Conservation (phyloP, 345 rosid species). For the Arabis hirsuta region DNA sequence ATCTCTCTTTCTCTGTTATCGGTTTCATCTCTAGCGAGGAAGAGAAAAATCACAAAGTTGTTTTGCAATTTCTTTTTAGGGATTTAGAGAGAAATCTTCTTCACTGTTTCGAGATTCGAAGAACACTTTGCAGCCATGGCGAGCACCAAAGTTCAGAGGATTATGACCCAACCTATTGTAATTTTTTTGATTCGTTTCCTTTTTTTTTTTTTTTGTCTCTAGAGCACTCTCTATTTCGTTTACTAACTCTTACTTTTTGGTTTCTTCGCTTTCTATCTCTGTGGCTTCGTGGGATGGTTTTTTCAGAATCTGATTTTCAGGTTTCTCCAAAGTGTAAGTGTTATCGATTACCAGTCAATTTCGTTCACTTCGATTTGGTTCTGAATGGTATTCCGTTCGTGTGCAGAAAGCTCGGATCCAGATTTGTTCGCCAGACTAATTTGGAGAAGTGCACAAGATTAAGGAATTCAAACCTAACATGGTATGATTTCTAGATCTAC, state of each 20-base stretch:
- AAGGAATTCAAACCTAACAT: too few relatives aligned
- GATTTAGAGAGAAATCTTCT: conserved; percentile 23
- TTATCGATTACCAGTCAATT: not conserved
- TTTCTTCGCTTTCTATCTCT: not conserved
- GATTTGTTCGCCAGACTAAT: conserved; percentile 49
- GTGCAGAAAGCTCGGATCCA: conserved; percentile 84
- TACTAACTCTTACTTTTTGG: conserved; percentile 16
- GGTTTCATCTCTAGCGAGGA: not conserved
- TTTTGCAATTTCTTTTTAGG: conserved; percentile 25
- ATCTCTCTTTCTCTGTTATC: too few relatives aligned
- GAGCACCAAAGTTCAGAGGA: conserved; percentile 77
- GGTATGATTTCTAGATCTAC: too few relatives aligned
- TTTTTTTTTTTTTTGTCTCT: not conserved
- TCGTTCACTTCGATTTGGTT: not conserved
- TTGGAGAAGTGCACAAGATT: too few relatives aligned
- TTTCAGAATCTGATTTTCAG: conserved; percentile 85
- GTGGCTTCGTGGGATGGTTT: not conserved
- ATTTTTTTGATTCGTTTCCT: not conserved
- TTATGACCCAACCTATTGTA: conserved; percentile 81
- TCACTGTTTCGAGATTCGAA: conserved; percentile 5
- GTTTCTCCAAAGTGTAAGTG: conserved; percentile 86
- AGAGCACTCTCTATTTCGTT: conserved; percentile 1
- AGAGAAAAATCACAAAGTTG: not conserved
- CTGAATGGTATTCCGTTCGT: not conserved
- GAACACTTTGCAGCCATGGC: conserved; percentile 53